Evolutionary conservation across 2,329 filamentous ascomycete species (phyloP).

Genomic region (Cladosporium austrohemisphaericum): DNA sequence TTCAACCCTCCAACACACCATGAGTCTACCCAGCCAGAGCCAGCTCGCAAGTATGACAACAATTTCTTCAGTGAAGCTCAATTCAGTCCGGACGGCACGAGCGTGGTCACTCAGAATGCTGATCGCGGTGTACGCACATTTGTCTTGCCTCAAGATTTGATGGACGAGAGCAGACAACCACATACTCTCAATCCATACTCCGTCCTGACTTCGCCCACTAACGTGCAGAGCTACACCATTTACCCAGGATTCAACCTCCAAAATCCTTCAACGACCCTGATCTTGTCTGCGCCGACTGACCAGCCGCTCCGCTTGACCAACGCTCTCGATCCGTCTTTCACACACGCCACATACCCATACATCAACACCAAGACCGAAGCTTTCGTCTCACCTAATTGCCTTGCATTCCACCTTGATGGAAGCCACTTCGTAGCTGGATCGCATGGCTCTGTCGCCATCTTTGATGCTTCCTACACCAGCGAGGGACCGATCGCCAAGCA

Average conservation of each 20-base stretch:
- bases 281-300: slow-evolving; percentile 51
- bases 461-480: slow-evolving; percentile 48
- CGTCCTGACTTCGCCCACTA: slow-evolving; percentile 42
- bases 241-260: slow-evolving; percentile 55
- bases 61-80: slow-evolving; percentile 46
- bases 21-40: slow-evolving; percentile 1
- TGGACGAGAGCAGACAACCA: slow-evolving; percentile 37
- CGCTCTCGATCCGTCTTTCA: slow-evolving; percentile 44
- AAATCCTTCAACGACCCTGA: slow-evolving; percentile 47
- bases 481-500: slow-evolving; percentile 45
- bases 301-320: slow-evolving; percentile 57
- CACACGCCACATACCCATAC: slow-evolving; percentile 53
- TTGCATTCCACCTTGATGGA: slow-evolving; percentile 50
- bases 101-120: slow-evolving; percentile 51
- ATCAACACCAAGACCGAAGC: slow-evolving; percentile 54
- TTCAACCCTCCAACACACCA: slow-evolving; percentile 19
- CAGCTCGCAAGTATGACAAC: slow-evolving; percentile 16
- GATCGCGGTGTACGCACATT: slow-evolving; percentile 52
- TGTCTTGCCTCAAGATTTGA: slow-evolving; percentile 50
- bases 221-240: slow-evolving; percentile 50
- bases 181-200: slow-evolving; percentile 46
- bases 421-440: slow-evolving; percentile 56
- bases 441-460: slow-evolving; percentile 51
- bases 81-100: slow-evolving; percentile 54
- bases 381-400: slow-evolving; percentile 52